Conservation (phyloP, 2,329 filamentous ascomycete genomes). For the Berkeleyomyces basicola region DNA sequence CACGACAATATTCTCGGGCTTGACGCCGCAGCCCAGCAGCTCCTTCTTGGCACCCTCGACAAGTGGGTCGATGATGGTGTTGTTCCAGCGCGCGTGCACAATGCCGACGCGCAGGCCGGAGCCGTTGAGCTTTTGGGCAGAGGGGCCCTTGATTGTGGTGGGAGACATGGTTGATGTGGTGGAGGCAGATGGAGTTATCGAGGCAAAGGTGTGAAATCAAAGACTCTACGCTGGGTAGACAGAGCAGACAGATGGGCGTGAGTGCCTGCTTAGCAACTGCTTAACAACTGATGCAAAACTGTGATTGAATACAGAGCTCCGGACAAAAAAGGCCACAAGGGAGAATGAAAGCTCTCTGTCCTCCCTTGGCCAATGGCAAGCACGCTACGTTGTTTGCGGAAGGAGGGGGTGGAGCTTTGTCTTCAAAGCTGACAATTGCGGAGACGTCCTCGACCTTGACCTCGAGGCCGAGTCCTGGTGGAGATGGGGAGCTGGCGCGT, state of each 20-base stretch:
- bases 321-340: no score
- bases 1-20: conserved; percentile 71
- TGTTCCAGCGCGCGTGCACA: conserved; percentile 92
- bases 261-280: no score
- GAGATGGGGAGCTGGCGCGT: no score
- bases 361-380: not conserved
- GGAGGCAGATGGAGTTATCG: not conserved
- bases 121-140: conserved; percentile 44
- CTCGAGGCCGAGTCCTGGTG: no score
- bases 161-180: not conserved
- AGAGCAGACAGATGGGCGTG: no score
- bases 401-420: not conserved
- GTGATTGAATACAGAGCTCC: no score
- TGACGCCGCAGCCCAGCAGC: conserved; percentile 63
- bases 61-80: conserved; percentile 69
- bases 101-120: conserved; percentile 76
- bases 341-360: not conserved
- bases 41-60: conserved; percentile 65
- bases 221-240: no score
- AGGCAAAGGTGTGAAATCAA: no score
- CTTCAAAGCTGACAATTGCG: not conserved
- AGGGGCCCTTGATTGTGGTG: conserved; percentile 35
- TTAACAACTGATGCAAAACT: no score
- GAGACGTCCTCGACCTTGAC: not conserved
- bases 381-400: not conserved